Conservation (phyloP, 257 asterid genomes). For the Ilex aquifolium region DNA sequence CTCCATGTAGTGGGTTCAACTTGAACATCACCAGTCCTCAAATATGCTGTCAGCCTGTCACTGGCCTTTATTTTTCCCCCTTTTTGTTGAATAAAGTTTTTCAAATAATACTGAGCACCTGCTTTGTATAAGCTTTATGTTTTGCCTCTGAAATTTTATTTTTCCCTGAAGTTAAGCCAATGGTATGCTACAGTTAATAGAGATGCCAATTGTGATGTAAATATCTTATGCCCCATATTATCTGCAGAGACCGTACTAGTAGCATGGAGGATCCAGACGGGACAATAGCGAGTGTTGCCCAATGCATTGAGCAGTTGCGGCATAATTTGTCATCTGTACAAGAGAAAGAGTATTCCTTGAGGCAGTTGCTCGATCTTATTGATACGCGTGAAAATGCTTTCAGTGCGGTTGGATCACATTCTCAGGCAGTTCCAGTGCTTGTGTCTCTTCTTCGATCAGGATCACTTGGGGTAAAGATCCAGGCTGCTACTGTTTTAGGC, state of each 20-base stretch:
- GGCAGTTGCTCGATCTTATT: constrained; percentile 75
- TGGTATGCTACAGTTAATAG: constrained; percentile 11
- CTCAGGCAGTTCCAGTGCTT: constrained; percentile 99
- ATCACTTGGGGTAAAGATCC: constrained; percentile 80
- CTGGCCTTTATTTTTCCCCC: neutral
- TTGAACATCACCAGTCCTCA: neutral
- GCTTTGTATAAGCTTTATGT: constrained; percentile 1
- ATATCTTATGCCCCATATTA: constrained; percentile 2
- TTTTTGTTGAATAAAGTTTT: neutral
- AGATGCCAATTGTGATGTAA: constrained; percentile 13
- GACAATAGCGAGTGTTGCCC: constrained; percentile 96
- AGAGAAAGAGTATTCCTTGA: constrained; percentile 76
- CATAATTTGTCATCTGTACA: constrained; percentile 76
- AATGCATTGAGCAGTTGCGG: constrained; percentile 88
- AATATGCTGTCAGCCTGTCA: neutral
- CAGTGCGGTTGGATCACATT: constrained; percentile 96
- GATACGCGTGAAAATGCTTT: constrained; percentile 84
- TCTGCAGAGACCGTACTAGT: constrained; percentile 68
- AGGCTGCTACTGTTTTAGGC: constrained; percentile 85
- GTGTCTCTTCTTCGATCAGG: constrained; percentile 98
- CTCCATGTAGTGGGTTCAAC: neutral
- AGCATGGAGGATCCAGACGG: constrained; percentile 99
- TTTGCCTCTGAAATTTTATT: neutral
- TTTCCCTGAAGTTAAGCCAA: constrained; percentile 1
- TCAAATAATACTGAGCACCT: neutral